Evolutionary conservation across 2,329 filamentous ascomycete genomes (phyloP).

Genomic region (Botrytis paeoniae): DNA sequence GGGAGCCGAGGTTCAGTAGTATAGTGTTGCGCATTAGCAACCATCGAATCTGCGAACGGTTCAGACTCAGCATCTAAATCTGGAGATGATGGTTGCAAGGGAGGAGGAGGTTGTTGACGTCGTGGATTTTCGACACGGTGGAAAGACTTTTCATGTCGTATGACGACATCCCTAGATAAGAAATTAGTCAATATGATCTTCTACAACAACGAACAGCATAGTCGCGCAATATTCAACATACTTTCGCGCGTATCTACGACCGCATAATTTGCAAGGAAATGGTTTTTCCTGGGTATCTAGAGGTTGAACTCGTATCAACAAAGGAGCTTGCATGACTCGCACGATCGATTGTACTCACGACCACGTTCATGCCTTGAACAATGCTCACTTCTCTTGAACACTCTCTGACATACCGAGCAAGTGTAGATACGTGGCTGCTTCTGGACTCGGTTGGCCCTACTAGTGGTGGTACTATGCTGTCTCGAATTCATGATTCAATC

Average conservation of each 20-base stretch:
- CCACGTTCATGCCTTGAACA: constrained; percentile 20
- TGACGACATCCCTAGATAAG: constrained; percentile 19
- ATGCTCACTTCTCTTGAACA: constrained; percentile 21
- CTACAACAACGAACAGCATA: no score
- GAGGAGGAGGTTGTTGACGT: constrained; percentile 18
- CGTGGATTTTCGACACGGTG: constrained; percentile 18
- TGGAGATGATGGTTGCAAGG: constrained; percentile 13
- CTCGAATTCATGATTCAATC: constrained; percentile 19
- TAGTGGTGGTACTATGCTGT: constrained; percentile 14
- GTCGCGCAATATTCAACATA: constrained; percentile 12
- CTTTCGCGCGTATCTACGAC: constrained; percentile 21
- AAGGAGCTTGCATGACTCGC: neutral
- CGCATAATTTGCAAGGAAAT: constrained; percentile 19
- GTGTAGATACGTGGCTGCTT: constrained; percentile 20
- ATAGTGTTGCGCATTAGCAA: neutral
- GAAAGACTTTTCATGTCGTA: constrained; percentile 22
- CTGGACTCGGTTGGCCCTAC: constrained; percentile 11
- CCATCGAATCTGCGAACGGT: constrained; percentile 11
- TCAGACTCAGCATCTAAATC: constrained; percentile 12
- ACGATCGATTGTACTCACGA: constrained; percentile 16
- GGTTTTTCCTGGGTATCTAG: constrained; percentile 21
- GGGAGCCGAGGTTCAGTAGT: neutral
- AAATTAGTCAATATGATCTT: neutral
- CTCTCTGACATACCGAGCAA: constrained; percentile 15
- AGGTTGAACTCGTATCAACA: constrained; percentile 9